A percentile compares a stretch with the other conserved stretches of the same genome.
phyloP scores from a whole-genome alignment of 495 filamentous ascomycete species.

The Talaromyces trachyspermus region DNA sequence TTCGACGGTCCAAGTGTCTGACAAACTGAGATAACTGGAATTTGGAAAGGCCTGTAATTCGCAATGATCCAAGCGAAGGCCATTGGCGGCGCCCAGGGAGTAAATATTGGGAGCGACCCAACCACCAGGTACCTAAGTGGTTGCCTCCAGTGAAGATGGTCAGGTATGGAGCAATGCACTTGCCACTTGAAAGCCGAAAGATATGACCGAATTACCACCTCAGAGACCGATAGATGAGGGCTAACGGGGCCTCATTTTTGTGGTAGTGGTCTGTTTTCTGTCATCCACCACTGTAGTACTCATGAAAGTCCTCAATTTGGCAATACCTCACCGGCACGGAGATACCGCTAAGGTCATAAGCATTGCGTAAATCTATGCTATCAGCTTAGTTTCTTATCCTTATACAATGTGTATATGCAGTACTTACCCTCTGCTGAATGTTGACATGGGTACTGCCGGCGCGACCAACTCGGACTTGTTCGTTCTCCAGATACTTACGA shows the following conservation, averaged over 20 bases:
- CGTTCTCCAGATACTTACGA: slow-evolving; percentile 58
- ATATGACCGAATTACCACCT: too few species aligned
- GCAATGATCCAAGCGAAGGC: slow-evolving; percentile 70
- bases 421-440: slow-evolving; percentile 58
- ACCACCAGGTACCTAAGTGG: slow-evolving; percentile 85
- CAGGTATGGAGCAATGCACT: slow-evolving; percentile 67
- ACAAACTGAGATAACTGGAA: too few species aligned
- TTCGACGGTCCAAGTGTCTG: too few species aligned
- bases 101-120: slow-evolving; percentile 98
- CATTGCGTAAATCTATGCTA: slow-evolving; percentile 64
- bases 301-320: slow-evolving; percentile 78
- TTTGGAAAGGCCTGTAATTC: slow-evolving; percentile 83
- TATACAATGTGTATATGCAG: neutral
- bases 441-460: slow-evolving; percentile 71
- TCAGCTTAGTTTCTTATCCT: neutral
- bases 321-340: slow-evolving; percentile 79
- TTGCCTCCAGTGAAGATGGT: slow-evolving; percentile 95
- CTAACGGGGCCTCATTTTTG: too few species aligned
- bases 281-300: slow-evolving; percentile 91
- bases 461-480: slow-evolving; percentile 74
- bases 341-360: slow-evolving; percentile 77
- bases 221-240: too few species aligned
- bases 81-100: slow-evolving; percentile 86
- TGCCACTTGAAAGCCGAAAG: too few species aligned
- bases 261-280: too few species aligned